A percentile compares a stretch with the other conserved stretches of the same genome.
These are phyloP conservation scores for Aureobasidium musti DNA, from an alignment of 2,329 filamentous ascomycete genomes.

Conservation along the genomic window DNA sequence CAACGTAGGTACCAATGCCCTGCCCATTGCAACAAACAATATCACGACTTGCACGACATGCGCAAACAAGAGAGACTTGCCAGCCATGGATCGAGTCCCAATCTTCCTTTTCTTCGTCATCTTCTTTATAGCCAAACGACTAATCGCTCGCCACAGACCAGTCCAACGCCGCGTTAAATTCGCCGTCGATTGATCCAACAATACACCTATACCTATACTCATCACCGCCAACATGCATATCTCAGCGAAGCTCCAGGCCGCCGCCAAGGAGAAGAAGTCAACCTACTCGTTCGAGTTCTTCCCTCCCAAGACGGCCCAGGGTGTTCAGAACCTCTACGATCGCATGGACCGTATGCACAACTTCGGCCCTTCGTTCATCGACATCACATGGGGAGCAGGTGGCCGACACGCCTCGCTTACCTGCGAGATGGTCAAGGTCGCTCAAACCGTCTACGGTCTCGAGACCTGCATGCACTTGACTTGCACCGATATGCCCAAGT, in stretches of 20 bases:
- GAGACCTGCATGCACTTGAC: constrained; percentile 99
- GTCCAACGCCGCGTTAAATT: neutral
- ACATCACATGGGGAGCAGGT: constrained; percentile 97
- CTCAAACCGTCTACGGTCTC: constrained; percentile 90
- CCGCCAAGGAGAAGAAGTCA: constrained; percentile 74
- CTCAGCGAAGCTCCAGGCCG: constrained; percentile 82
- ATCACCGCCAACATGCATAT: constrained; percentile 76
- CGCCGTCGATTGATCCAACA: constrained; percentile 4
- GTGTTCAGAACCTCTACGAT: constrained; percentile 98
- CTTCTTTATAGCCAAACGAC: constrained; percentile 15
- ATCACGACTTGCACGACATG: neutral
- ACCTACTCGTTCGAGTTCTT: constrained; percentile 99
- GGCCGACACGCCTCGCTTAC: constrained; percentile 89
- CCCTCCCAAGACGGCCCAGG: constrained; percentile 93
- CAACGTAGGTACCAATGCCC: neutral
- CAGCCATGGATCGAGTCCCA: constrained; percentile 14
- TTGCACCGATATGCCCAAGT: constrained; percentile 94
- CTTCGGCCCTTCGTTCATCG: constrained; percentile 91
- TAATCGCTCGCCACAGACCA: constrained; percentile 21
- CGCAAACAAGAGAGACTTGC: neutral
- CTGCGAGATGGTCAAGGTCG: constrained; percentile 95
- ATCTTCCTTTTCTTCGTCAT: constrained; percentile 26
- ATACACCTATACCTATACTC: neutral
- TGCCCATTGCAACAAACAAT: constrained; percentile 3
- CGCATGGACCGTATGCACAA: constrained; percentile 99